phyloP scores from a whole-genome alignment of 2,329 filamentous ascomycete species.

The Claviceps digitariae region DNA sequence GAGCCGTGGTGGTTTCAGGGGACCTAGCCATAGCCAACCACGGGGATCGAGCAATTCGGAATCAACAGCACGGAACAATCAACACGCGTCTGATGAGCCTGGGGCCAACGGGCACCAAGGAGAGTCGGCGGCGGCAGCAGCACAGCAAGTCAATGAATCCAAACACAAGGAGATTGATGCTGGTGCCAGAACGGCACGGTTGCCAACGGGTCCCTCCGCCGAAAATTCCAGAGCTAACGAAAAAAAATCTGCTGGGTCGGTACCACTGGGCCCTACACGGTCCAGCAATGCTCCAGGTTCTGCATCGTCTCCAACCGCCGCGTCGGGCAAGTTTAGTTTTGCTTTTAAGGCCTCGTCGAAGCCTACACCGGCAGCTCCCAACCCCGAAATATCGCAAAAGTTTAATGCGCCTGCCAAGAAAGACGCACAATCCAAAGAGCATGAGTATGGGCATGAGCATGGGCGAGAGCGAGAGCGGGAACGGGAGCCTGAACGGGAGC shows the following conservation, averaged over 20 bases:
- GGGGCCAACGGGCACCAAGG: slow-evolving; percentile 9
- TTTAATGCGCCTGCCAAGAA: slow-evolving; percentile 47
- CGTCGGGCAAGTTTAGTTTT: slow-evolving; percentile 72
- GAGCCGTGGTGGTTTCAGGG: slow-evolving; percentile 39
- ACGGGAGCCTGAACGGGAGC: neutral
- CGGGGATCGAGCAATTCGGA: slow-evolving; percentile 42
- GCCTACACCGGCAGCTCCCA: slow-evolving; percentile 40
- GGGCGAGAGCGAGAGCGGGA: neutral
- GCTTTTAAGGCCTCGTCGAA: slow-evolving; percentile 70
- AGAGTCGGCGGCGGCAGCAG: slow-evolving; percentile 1
- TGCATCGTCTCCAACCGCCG: slow-evolving; percentile 30
- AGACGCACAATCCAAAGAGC: slow-evolving; percentile 12
- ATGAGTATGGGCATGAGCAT: slow-evolving; percentile 6
- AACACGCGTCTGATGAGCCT: slow-evolving; percentile 7
- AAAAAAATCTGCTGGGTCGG: slow-evolving; percentile 5
- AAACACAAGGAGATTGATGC: slow-evolving; percentile 1
- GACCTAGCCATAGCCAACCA: slow-evolving; percentile 49
- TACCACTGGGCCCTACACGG: neutral
- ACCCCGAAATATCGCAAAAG: slow-evolving; percentile 53
- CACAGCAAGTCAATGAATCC: neutral
- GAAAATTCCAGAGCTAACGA: neutral
- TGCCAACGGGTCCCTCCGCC: neutral
- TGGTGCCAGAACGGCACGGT: neutral
- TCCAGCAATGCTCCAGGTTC: slow-evolving; percentile 24
- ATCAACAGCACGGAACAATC: slow-evolving; percentile 9